Evolutionary conservation across 352 stramenopile species (phyloP).

Genomic region (Pythium periplocum): DNA sequence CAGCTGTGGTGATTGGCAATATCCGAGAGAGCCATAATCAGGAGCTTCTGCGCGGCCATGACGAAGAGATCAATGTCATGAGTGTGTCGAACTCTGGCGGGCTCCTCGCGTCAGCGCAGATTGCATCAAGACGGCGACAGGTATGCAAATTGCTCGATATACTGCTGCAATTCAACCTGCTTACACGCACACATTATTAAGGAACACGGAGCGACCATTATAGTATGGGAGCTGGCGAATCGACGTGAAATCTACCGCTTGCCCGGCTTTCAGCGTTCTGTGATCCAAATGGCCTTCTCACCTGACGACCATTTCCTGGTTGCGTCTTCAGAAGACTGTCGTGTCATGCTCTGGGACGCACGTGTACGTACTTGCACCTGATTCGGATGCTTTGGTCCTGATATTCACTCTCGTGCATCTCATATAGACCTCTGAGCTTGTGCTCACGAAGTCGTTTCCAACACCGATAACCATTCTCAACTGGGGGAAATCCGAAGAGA

Average conservation of each 20-base stretch:
- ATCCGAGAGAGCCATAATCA: slow-evolving; percentile 29
- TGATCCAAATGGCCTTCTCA: slow-evolving; percentile 69
- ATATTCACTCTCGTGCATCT: not conserved
- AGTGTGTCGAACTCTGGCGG: slow-evolving; percentile 21
- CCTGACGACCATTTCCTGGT: slow-evolving; percentile 75
- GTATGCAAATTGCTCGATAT: slow-evolving; percentile 5
- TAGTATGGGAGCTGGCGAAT: slow-evolving; percentile 42
- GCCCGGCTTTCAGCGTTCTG: slow-evolving; percentile 48
- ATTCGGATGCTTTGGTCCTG: too few species aligned
- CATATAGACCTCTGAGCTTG: slow-evolving; percentile 57
- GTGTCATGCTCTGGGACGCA: slow-evolving; percentile 74
- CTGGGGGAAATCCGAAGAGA: slow-evolving; percentile 65
- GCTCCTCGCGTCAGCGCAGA: slow-evolving; percentile 26
- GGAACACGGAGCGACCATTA: slow-evolving; percentile 32
- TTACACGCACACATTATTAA: slow-evolving; percentile 1
- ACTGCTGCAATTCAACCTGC: not conserved
- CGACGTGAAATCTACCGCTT: slow-evolving; percentile 47
- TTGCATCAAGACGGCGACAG: slow-evolving; percentile 19
- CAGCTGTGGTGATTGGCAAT: slow-evolving; percentile 24
- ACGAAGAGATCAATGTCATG: slow-evolving; percentile 35
- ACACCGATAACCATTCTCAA: slow-evolving; percentile 62
- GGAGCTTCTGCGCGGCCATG: slow-evolving; percentile 30
- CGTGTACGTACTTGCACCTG: slow-evolving; percentile 23
- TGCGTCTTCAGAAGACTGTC: slow-evolving; percentile 56
- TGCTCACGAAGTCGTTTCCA: slow-evolving; percentile 61